Conservation (phyloP, 805 yeast species). For the Myxozyma kluyveri region DNA sequence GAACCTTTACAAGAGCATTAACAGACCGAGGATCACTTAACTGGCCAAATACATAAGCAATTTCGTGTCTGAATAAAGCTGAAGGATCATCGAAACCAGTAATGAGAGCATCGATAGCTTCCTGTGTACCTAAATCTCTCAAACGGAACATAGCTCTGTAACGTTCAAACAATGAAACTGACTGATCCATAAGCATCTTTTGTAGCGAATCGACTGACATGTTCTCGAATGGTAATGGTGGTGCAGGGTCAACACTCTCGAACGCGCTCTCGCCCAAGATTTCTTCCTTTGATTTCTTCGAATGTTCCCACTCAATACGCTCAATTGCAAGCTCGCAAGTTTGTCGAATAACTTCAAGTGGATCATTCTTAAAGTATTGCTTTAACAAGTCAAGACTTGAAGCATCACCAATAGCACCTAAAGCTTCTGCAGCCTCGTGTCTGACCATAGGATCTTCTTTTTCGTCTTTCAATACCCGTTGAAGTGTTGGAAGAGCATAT, state of each 20-base stretch:
- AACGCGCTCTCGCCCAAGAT: constrained; percentile 71
- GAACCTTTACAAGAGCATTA: constrained; percentile 78
- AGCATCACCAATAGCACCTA: constrained; percentile 89
- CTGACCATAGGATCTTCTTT: constrained; percentile 88
- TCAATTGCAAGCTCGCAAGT: constrained; percentile 97
- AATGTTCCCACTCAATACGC: constrained; percentile 88
- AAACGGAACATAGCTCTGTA: constrained; percentile 98
- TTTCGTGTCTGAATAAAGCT: constrained; percentile 94
- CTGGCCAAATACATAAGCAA: constrained; percentile 98
- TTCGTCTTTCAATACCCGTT: constrained; percentile 62
- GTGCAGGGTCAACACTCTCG: constrained; percentile 95
- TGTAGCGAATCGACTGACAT: constrained; percentile 62
- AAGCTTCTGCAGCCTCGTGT: constrained; percentile 98
- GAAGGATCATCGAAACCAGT: constrained; percentile 85
- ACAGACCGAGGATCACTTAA: constrained; percentile 89
- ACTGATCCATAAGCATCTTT: constrained; percentile 68
- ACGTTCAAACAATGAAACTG: constrained; percentile 80
- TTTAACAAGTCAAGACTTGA: constrained; percentile 66
- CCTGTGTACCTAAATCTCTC: constrained; percentile 90
- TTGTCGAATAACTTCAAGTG: constrained; percentile 84
- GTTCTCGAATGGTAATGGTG: constrained; percentile 73
- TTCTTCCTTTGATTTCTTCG: constrained; percentile 64
- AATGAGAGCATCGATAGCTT: constrained; percentile 89
- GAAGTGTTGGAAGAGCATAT: constrained; percentile 70
- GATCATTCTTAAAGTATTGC: constrained; percentile 67